Evolutionary conservation across 768 basidiomycete species (phyloP).

Genomic region (Cystobasidiopsis lactophilus): DNA sequence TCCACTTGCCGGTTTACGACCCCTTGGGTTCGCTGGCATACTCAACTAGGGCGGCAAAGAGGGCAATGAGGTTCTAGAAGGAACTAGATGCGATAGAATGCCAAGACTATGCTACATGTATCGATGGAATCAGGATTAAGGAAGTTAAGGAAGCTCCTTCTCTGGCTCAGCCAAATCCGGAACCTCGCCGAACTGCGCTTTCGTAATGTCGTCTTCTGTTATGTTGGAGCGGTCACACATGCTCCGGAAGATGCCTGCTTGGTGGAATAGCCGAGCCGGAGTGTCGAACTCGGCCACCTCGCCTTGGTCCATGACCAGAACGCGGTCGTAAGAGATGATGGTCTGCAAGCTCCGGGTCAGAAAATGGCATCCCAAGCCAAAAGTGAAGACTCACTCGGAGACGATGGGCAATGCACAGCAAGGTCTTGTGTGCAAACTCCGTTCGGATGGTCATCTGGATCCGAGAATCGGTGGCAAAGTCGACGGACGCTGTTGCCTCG

Average conservation of each 20-base stretch:
- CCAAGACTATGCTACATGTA: too few species aligned
- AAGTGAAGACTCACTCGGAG: not conserved
- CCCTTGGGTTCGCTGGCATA: constrained; percentile 37
- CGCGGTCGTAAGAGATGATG: constrained; percentile 68
- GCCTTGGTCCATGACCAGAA: constrained; percentile 68
- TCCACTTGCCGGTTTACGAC: constrained; percentile 74
- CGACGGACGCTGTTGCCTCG: constrained; percentile 21
- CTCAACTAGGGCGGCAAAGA: not conserved
- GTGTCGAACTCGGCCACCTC: constrained; percentile 30
- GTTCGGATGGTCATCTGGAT: constrained; percentile 74
- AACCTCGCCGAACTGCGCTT: too few species aligned
- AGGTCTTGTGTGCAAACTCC: constrained; percentile 56
- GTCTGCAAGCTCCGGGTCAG: constrained; percentile 54
- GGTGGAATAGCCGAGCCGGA: constrained; percentile 33
- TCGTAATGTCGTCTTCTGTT: too few species aligned
- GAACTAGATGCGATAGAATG: too few species aligned
- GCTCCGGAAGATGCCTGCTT: constrained; percentile 37
- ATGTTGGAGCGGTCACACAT: constrained; percentile 41
- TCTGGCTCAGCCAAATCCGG: too few species aligned
- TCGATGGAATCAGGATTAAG: too few species aligned
- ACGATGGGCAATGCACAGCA: constrained; percentile 62
- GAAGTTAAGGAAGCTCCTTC: too few species aligned
- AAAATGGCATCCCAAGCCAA: not conserved
- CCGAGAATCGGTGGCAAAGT: constrained; percentile 56
- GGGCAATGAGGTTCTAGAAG: too few species aligned